Base-by-base conservation (phyloP, 148 eudicot genomes). In the Vaccinium darrowii region DNA sequence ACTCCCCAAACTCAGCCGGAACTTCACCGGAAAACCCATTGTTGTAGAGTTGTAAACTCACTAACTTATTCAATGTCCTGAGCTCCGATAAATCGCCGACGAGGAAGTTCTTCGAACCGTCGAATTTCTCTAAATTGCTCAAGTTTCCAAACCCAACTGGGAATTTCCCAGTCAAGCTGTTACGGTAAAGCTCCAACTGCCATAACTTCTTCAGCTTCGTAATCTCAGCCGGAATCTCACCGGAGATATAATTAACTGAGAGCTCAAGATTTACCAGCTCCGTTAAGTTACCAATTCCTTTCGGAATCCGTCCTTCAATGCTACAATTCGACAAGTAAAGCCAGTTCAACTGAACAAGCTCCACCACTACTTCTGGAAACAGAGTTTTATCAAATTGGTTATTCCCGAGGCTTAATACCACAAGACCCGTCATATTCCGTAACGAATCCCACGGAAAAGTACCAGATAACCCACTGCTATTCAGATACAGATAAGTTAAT, bases 1-100 rank as follows among this genome's bases (percentile, higher is more conserved):
- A 93, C 12, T 92, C 99, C 5, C 99, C 99, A 23, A 96, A 88
- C 86, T 96, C 98, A 0, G 84, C 79, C 4, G 99, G 99, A 23
- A 96, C 27, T 52, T 89, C 95, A 10, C 99, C 99, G n/a, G 92
- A 75, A 1, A 96, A 84, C 0, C 80, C 60, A 65, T 96, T 96
- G 25, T 91, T 80, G 73, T 83, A 93, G 0, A 96, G 81, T 75
- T 96, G 98, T 25, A 96, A 71, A 80, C 89, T 90, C 14, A 84
- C 87, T 7, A 94, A 87, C 47, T 90, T 74, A 21, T 57, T 90
- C 78, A 93, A 43, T 16, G 51, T 85, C 83, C 88, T 87, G 58
- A 96, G 79, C 86, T 92, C 97, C n/a, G 93, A 92, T 0, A 94
- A 78, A 78, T 92, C 90, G 1, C 99, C 99, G 15, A 78, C 73